phyloP scores from a whole-genome alignment of 352 stramenopile species.

The Phytophthora aleatoria region DNA sequence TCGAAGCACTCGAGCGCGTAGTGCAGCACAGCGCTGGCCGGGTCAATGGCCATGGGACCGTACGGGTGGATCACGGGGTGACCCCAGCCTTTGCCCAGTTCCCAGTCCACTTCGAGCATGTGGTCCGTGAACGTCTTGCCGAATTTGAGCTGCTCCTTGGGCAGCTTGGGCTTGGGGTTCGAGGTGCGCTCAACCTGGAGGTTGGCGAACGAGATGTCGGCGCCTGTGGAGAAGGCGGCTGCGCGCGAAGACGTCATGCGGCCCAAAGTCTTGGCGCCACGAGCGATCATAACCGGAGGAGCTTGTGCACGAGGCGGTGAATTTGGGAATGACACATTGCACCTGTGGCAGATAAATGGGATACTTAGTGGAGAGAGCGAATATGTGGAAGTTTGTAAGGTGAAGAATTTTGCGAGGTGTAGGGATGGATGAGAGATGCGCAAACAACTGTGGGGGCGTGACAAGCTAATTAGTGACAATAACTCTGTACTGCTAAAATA shows the following conservation, averaged over 20 bases:
- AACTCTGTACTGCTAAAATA: not conserved
- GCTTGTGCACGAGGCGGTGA: slow-evolving; percentile 11
- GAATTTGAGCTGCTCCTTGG: slow-evolving; percentile 92
- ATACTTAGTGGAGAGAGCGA: slow-evolving; percentile 7
- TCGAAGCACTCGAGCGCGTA: slow-evolving; percentile 97
- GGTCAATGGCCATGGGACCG: slow-evolving; percentile 90
- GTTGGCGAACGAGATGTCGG: slow-evolving; percentile 40
- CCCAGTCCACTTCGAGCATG: slow-evolving; percentile 96
- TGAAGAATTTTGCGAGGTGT: slow-evolving; percentile 12
- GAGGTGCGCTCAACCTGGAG: slow-evolving; percentile 54
- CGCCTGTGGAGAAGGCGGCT: slow-evolving; percentile 30
- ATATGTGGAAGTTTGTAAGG: not conserved
- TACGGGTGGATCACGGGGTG: slow-evolving; percentile 92
- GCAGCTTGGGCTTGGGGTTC: slow-evolving; percentile 61
- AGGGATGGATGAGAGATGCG: not conserved
- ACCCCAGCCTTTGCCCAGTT: slow-evolving; percentile 83
- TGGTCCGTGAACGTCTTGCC: slow-evolving; percentile 96
- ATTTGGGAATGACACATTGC: slow-evolving; percentile 22
- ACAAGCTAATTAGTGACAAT: not conserved
- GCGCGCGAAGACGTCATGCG: slow-evolving; percentile 24
- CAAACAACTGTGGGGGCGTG: not conserved
- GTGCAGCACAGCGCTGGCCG: slow-evolving; percentile 92
- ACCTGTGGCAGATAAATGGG: not conserved
- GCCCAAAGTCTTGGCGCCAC: slow-evolving; percentile 17
- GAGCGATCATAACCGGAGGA: slow-evolving; percentile 16